Percentiles rank a stretch among this genome's conserved stretches.
These are phyloP conservation scores for Echeveria elegans DNA, from an alignment of 164 flowering plant genomes.

Conservation along the genomic window DNA sequence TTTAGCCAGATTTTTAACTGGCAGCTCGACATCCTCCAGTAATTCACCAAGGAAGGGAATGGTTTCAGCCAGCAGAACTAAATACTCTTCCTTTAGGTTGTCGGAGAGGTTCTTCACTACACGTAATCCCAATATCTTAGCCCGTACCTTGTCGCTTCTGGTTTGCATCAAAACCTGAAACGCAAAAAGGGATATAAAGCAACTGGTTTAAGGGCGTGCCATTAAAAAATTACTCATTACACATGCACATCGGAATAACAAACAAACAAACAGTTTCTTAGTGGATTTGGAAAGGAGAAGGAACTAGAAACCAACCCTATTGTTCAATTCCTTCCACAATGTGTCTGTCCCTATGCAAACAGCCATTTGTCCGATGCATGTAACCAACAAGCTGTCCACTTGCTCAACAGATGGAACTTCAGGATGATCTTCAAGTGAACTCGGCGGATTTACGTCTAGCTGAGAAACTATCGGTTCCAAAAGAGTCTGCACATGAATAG, in stretches of 20 bases:
- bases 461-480: constrained; percentile 85
- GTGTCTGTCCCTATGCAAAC: constrained; percentile 75
- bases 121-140: constrained; percentile 65
- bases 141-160: constrained; percentile 66
- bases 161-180: constrained; percentile 89
- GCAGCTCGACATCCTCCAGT: constrained; percentile 69
- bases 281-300: neutral
- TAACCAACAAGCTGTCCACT: constrained; percentile 67
- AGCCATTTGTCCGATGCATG: constrained; percentile 93
- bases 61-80: constrained; percentile 64
- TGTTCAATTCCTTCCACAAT: constrained; percentile 83
- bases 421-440: constrained; percentile 30
- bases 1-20: constrained; percentile 74
- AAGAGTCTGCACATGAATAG: constrained; percentile 36
- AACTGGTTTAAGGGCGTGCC: too few species aligned
- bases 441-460: constrained; percentile 59
- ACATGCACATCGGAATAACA: too few species aligned
- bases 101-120: constrained; percentile 58
- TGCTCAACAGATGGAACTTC: constrained; percentile 50
- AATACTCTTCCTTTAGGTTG: constrained; percentile 75
- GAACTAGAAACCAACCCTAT: constrained; percentile 44
- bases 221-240: too few species aligned
- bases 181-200: neutral
- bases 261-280: too few species aligned
- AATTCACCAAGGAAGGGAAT: constrained; percentile 85